These are phyloP conservation scores for Baudoinia panamericana DNA, from an alignment of 495 filamentous ascomycete genomes.

Conservation along the genomic window DNA sequence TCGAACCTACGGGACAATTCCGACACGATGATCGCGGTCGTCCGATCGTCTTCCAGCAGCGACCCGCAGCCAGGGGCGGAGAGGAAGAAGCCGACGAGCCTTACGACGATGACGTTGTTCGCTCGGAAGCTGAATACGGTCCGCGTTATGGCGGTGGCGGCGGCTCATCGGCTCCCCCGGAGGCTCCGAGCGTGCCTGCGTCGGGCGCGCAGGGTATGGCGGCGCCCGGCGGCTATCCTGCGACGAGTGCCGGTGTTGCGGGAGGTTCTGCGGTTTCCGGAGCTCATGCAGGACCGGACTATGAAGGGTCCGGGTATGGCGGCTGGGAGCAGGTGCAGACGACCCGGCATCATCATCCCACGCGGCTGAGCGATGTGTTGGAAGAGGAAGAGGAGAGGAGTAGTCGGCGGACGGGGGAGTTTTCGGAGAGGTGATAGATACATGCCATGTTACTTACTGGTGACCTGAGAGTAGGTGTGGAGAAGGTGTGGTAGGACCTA, in stretches of 20 bases:
- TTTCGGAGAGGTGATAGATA: too few species aligned
- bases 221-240: too few species aligned
- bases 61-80: constrained; percentile 23
- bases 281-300: constrained; percentile 37
- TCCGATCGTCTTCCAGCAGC: constrained; percentile 29
- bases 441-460: too few species aligned
- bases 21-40: constrained; percentile 35
- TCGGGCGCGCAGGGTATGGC: constrained; percentile 14
- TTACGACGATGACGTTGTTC: constrained; percentile 38
- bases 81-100: constrained; percentile 41
- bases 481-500: too few species aligned
- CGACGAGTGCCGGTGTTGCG: constrained; percentile 2
- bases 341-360: constrained; percentile 86
- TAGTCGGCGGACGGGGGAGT: constrained; percentile 40
- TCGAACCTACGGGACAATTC: constrained; percentile 36
- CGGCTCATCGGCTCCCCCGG: constrained; percentile 3
- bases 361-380: constrained; percentile 82
- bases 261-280: constrained; percentile 1
- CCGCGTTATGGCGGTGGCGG: constrained; percentile 30
- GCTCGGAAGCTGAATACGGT: constrained; percentile 37
- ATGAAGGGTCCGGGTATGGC: constrained; percentile 54
- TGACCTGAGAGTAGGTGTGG: too few species aligned
- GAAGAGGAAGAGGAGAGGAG: constrained; percentile 68
- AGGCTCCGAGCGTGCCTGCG: constrained; percentile 9
- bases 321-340: constrained; percentile 60